Conservation (phyloP, 345 rosid genomes). For the Linum trigynum region DNA sequence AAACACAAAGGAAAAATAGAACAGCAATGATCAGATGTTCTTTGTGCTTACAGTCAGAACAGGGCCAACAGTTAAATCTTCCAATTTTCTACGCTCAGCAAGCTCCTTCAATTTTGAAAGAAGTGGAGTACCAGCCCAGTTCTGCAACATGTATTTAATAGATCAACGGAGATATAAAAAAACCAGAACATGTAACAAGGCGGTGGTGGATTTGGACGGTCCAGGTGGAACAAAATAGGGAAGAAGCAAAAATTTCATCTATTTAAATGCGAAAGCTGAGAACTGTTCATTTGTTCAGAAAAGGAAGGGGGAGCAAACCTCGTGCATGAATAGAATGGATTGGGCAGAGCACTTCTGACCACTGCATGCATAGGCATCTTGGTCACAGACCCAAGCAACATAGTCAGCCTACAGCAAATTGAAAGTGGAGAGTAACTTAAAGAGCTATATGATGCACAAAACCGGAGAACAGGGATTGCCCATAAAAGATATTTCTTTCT, state of each 20-base stretch:
- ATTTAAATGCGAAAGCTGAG: not conserved
- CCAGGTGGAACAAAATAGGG: too few species aligned
- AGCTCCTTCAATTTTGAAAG: slow-evolving; percentile 63
- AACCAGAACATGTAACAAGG: not conserved
- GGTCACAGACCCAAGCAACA: slow-evolving; percentile 96
- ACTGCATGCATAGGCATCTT: slow-evolving; percentile 97
- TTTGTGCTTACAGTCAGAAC: slow-evolving; percentile 75
- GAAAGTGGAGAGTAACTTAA: slow-evolving; percentile 11
- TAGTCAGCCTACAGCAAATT: slow-evolving; percentile 61
- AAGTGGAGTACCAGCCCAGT: slow-evolving; percentile 63
- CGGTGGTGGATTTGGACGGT: not conserved
- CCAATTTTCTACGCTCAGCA: slow-evolving; percentile 81
- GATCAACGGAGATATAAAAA: not conserved
- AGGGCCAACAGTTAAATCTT: slow-evolving; percentile 86
- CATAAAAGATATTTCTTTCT: not conserved
- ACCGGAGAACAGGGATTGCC: not conserved
- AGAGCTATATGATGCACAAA: not conserved
- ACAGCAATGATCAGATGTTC: not conserved
- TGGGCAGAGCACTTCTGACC: slow-evolving; percentile 99
- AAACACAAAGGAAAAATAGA: not conserved
- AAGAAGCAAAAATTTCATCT: too few species aligned
- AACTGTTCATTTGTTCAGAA: not conserved
- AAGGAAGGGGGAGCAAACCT: slow-evolving; percentile 39
- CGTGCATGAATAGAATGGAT: slow-evolving; percentile 87
- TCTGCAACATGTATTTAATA: slow-evolving; percentile 34